Evolutionary conservation across 305 asterid species (phyloP).

Genomic region (Fraxinus latifolia): DNA sequence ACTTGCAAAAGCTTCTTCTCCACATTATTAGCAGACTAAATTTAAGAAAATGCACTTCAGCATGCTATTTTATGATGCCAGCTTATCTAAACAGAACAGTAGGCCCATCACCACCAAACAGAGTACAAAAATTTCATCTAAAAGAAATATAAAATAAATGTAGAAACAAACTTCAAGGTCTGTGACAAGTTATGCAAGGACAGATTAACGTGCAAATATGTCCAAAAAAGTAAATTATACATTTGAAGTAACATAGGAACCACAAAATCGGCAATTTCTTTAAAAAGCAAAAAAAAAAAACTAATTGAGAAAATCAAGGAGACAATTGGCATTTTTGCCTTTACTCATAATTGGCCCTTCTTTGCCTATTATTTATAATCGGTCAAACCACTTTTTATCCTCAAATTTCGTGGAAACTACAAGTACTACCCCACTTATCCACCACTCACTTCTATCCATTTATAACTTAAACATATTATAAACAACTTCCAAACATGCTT

Average conservation of each 20-base stretch:
- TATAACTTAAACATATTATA: neutral
- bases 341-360: neutral
- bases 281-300: neutral
- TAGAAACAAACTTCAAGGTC: neutral
- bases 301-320: constrained; percentile 13
- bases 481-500: neutral
- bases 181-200: neutral
- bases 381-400: neutral
- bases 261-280: constrained; percentile 11
- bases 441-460: neutral
- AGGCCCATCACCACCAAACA: neutral
- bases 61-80: neutral
- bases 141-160: neutral
- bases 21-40: constrained; percentile 15
- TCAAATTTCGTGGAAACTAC: neutral
- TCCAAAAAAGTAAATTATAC: neutral
- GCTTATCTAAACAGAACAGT: neutral
- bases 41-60: neutral
- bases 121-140: neutral
- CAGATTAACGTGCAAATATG: neutral
- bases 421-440: neutral
- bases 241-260: neutral
- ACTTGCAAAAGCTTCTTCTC: constrained; percentile 11
- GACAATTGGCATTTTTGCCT: neutral
- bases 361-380: neutral